These are phyloP conservation scores for Waltergamsia citrina DNA, from an alignment of 2,329 filamentous ascomycete species.

Conservation along the genomic window DNA sequence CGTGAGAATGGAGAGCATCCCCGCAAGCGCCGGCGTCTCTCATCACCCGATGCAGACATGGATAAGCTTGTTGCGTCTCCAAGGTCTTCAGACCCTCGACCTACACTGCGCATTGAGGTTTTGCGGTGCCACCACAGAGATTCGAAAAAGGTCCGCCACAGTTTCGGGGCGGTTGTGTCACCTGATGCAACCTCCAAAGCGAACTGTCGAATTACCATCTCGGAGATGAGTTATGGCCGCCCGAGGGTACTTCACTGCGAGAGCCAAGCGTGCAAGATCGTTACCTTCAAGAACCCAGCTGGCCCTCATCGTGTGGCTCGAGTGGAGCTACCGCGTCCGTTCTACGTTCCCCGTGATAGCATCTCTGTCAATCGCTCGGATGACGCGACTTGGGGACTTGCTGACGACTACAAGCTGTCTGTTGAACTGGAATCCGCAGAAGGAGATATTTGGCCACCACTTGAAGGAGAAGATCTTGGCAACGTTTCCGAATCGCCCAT, in stretches of 20 bases:
- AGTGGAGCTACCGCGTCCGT: conserved; percentile 37
- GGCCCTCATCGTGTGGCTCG: conserved; percentile 35
- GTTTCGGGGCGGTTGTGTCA: conserved; percentile 16
- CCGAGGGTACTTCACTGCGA: conserved; percentile 39
- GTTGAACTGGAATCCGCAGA: conserved; percentile 43
- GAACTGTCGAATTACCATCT: conserved; percentile 26
- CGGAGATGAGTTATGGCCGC: conserved; percentile 21
- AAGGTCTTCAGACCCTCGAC: conserved; percentile 20
- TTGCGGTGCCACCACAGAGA: conserved; percentile 42
- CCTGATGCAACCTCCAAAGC: conserved; percentile 21
- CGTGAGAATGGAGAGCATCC: conserved; percentile 11
- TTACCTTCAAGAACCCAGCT: conserved; percentile 36
- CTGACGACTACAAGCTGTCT: conserved; percentile 37
- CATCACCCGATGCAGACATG: conserved; percentile 22
- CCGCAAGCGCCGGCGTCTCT: conserved; percentile 40
- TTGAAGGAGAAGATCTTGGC: conserved; percentile 7
- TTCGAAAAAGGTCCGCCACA: conserved; percentile 23
- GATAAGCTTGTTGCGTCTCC: conserved; percentile 22
- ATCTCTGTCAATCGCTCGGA: conserved; percentile 34
- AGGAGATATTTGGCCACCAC: conserved; percentile 41
- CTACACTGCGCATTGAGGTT: conserved; percentile 41
- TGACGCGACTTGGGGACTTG: conserved; percentile 35
- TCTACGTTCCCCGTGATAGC: conserved; percentile 38
- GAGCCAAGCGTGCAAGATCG: conserved; percentile 43
- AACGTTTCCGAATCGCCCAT: conserved; percentile 5